Base-by-base conservation (phyloP, 2,329 filamentous ascomycete species). In the Zelopaecilomyces penicillatus region DNA sequence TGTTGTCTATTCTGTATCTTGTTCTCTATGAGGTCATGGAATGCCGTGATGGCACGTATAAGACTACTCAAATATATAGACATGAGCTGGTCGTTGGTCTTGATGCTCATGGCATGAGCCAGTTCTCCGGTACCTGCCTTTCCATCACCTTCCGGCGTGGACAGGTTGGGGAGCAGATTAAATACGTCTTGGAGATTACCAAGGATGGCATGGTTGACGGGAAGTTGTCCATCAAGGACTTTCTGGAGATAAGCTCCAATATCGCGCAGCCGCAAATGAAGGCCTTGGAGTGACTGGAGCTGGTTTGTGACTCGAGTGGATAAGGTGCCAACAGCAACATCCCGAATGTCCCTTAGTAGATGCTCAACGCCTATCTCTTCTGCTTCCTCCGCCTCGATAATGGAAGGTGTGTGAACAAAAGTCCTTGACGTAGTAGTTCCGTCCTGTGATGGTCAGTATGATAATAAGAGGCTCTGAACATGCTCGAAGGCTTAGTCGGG, bases 291-390 rank as follows among this genome's bases (percentile, higher is more conserved):
- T 29, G 93, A 97, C 67, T 97, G 91, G 42, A 98, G 80, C 70
- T 98, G 93, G 68, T 91, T 95, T 56, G 91, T 97, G 68, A 98
- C 91, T 62, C 93, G 84, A 45, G 93, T 96, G 47, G 91, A 95
- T 46, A 98, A 80, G 10, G 93, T 97, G 61, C 93, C 93, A 53
- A 96, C 93, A 44, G 93, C 93, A 46, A 98, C 93, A 65, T 98
- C 93, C 56, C 93, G 87, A 63, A 98, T 98, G 66, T 98, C 93
- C 68, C 93, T 85, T 61, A 98, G 82, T 48, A 98, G 78, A 66
- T 98, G 93, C 72, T 98, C 93, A 47, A 98, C 93, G 56, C 93
- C 93, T 57, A 98, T 98, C 67, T 98, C 93, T 69, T 98, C 93
- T 49, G 93, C 93, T 69, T 98, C 93, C 67, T 98, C 93, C 38